These are phyloP conservation scores for Aaosphaeria arxii DNA, from an alignment of 2,329 filamentous ascomycete genomes.

Conservation along the genomic window DNA sequence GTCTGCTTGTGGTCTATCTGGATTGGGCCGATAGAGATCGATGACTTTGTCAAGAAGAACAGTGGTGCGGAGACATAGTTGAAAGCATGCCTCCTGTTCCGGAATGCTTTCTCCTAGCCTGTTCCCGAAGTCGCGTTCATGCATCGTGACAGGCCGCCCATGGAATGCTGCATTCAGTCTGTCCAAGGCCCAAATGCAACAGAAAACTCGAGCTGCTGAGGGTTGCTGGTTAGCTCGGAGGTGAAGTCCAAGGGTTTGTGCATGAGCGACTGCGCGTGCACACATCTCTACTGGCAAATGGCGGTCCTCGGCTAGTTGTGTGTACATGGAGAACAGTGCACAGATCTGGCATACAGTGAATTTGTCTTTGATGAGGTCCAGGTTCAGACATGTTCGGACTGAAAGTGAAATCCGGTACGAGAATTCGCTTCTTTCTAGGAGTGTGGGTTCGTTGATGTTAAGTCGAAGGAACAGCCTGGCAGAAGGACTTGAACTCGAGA, in stretches of 20 bases:
- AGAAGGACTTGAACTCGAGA: not conserved
- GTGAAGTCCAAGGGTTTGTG: not conserved
- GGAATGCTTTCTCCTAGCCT: not conserved
- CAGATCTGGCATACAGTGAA: not conserved
- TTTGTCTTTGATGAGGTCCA: not conserved
- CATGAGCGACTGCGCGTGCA: not conserved
- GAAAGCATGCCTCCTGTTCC: not conserved
- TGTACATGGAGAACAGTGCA: not conserved
- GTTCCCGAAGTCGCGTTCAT: not conserved
- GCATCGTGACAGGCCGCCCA: not conserved
- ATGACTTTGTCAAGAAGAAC: not conserved
- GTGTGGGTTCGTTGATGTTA: not conserved
- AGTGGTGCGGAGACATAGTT: not conserved
- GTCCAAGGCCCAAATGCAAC: not conserved
- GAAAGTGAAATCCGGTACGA: not conserved
- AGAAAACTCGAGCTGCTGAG: not conserved
- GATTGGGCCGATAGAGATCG: not conserved
- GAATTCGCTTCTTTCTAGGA: not conserved
- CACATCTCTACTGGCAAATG: not conserved
- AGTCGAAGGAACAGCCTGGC: not conserved
- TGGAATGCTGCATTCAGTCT: not conserved
- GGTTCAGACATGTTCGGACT: not conserved
- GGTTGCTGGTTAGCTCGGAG: not conserved
- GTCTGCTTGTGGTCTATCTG: not conserved
- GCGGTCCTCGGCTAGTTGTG: not conserved